Percentiles rank a stretch among this genome's conserved stretches.
Evolutionary conservation across 2,329 filamentous ascomycete genomes (phyloP).

Genomic region (Penicillium sp.): DNA sequence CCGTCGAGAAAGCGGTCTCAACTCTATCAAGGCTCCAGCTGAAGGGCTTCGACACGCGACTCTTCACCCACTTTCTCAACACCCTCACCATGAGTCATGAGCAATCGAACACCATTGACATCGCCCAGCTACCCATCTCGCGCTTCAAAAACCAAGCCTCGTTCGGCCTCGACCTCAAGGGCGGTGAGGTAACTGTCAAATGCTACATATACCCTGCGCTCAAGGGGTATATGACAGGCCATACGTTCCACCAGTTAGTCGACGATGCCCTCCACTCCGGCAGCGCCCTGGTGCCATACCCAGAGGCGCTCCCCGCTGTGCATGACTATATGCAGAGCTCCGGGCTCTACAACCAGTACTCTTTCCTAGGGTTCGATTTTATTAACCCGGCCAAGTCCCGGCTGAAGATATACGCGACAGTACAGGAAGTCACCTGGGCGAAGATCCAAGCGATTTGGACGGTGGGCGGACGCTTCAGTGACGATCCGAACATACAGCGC

Average conservation of each 20-base stretch:
- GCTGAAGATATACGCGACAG: background rate
- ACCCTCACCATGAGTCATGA: too few species aligned
- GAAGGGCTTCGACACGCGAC: background rate
- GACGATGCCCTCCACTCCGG: background rate
- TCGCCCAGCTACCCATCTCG: background rate
- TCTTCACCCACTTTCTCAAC: too few species aligned
- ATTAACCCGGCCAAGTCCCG: background rate
- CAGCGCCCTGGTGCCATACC: background rate
- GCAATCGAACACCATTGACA: too few species aligned
- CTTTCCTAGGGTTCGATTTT: conserved; percentile 1
- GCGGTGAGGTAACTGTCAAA: background rate
- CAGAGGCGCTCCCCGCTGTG: background rate
- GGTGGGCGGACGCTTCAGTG: background rate
- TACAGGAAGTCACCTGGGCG: background rate
- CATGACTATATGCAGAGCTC: background rate
- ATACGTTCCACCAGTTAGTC: background rate
- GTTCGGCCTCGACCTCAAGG: background rate
- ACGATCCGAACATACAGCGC: too few species aligned
- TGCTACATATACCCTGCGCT: conserved; percentile 1
- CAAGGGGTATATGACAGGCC: background rate
- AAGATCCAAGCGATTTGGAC: background rate
- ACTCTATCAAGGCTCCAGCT: background rate
- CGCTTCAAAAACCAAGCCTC: background rate
- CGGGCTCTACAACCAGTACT: background rate
- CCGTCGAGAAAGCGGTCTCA: background rate